A percentile compares a stretch with the other conserved stretches of the same genome.
Evolutionary conservation across 768 basidiomycete genomes (phyloP).

Genomic region (Lactarius hatsudake): DNA sequence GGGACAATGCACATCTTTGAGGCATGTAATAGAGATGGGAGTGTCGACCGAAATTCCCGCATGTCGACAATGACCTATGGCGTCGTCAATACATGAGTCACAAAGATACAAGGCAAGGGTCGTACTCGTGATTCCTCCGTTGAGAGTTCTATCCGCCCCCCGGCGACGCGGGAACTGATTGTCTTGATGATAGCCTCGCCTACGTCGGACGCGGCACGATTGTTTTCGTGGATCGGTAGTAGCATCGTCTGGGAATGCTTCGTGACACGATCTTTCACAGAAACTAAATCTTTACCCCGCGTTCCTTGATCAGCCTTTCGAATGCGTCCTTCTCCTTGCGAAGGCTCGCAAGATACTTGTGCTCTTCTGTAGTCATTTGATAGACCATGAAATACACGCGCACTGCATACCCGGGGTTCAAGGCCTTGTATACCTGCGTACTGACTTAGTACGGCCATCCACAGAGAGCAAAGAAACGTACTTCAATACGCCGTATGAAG

Average conservation of each 20-base stretch:
- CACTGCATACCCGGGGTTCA: constrained; percentile 77
- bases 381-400: constrained; percentile 97
- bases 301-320: constrained; percentile 87
- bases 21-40: constrained; percentile 88
- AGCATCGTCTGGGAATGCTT: constrained; percentile 69
- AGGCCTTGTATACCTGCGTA: constrained; percentile 76
- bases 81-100: not conserved
- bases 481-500: constrained; percentile 90
- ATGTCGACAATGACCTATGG: constrained; percentile 90
- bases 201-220: constrained; percentile 37
- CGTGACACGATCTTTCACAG: not conserved
- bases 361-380: constrained; percentile 88
- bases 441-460: not conserved
- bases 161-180: constrained; percentile 82
- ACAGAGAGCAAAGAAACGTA: constrained; percentile 33
- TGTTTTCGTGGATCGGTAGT: constrained; percentile 73
- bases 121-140: constrained; percentile 63
- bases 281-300: constrained; percentile 60
- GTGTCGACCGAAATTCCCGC: constrained; percentile 90
- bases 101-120: not conserved
- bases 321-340: constrained; percentile 93
- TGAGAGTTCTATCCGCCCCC: constrained; percentile 69
- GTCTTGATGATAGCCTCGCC: constrained; percentile 70
- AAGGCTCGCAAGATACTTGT: constrained; percentile 87
- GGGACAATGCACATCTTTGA: constrained; percentile 79